Evolutionary conservation across 164 flowering plant genomes (phyloP), one percentile per base, ranked within the genome.

Genomic region (Kingdonia uniflora): DNA sequence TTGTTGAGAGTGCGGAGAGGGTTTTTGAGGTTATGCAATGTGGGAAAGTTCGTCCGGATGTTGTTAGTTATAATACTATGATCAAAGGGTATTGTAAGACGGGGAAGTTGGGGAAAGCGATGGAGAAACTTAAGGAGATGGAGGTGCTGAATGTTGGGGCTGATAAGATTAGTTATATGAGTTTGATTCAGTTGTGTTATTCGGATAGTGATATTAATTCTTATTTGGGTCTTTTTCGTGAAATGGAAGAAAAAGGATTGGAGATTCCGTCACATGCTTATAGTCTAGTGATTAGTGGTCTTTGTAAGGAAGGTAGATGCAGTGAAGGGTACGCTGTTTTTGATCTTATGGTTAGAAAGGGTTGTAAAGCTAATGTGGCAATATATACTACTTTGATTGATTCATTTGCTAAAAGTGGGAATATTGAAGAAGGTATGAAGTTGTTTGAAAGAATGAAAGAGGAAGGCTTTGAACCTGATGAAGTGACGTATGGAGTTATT

Each of bases 181-280:
- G n/a, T 56, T 66, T 88, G 76, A 84, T 94, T 1, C 97, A 83
- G 54, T 76, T 77, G 0, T 78, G 80, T 57, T 85, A 87, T 64
- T 58, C 74, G 0, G 84, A 78, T 17, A 73, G 76, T 2, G 72
- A 81, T 67, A 70, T 69, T 61, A 78, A 68, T 66, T 61, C 75
- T 51, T 94, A 87, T 71, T 67, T 84, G 68, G 25, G 77, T 40
- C 81, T 94, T 44, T 94, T 81, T 59, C 79, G 71, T 55, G 99
- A 94, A 60, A 87, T 94, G 96, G 80, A 62, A 29, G 99, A 94
- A 68, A 87, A 66, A 59, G 78, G 71, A 1, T 19, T 87, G 61
- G 92, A 89, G 16, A 62, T 94, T 42, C 97, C 96, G 0, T 54
- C 78, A 37, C 99, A 94, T 72, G 95, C 84, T 2, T 94, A 84